These are phyloP conservation scores for Saturnispora quitensis DNA, from an alignment of 805 yeast species.

Conservation along the genomic window DNA sequence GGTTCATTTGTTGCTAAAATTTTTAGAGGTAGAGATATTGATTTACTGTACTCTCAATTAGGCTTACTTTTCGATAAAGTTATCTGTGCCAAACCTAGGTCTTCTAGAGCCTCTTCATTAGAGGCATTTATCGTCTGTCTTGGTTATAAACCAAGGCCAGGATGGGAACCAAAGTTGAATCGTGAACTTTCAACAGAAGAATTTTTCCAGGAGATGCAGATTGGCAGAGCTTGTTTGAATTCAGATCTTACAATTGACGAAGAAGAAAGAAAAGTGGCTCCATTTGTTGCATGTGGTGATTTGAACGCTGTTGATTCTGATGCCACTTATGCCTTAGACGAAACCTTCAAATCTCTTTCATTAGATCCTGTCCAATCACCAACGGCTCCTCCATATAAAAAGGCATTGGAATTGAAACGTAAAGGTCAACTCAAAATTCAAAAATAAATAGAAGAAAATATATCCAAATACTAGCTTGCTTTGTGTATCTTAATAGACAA, in stretches of 20 bases:
- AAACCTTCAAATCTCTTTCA: conserved; percentile 33
- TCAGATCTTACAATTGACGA: conserved; percentile 39
- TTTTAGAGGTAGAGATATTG: conserved; percentile 93
- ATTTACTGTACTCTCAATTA: conserved; percentile 83
- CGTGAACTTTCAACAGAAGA: conserved; percentile 61
- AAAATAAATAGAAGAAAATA: background rate
- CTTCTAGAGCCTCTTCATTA: conserved; percentile 88
- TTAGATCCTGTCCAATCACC: conserved; percentile 93
- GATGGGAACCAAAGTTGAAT: conserved; percentile 66
- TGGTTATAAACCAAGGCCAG: conserved; percentile 73
- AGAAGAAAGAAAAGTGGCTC: conserved; percentile 73
- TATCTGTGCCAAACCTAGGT: conserved; percentile 91
- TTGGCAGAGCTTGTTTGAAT: conserved; percentile 44
- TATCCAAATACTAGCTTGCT: background rate
- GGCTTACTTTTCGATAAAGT: conserved; percentile 80
- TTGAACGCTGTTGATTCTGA: conserved; percentile 79
- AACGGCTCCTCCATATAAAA: conserved; percentile 94
- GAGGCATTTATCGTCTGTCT: conserved; percentile 92
- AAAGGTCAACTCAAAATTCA: conserved; percentile 43
- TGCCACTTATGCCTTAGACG: conserved; percentile 72
- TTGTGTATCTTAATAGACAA: background rate
- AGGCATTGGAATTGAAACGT: conserved; percentile 80
- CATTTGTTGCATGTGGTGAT: conserved; percentile 95
- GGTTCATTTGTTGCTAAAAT: conserved; percentile 95
- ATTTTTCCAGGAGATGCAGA: conserved; percentile 57